Conservation (phyloP, 768 basidiomycete genomes). For the Exsudoporus frostii region DNA sequence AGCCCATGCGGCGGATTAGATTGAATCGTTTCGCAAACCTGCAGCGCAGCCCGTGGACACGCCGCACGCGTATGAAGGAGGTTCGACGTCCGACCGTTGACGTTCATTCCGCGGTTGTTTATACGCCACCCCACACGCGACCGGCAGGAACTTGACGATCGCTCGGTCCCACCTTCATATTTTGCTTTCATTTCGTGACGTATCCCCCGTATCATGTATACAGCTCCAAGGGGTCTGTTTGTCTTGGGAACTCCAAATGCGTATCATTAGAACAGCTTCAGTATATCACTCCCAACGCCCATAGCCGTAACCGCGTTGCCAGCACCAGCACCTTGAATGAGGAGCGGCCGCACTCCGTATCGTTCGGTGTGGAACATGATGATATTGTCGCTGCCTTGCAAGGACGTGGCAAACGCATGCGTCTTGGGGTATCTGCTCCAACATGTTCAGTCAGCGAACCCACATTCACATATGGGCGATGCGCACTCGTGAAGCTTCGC, state of each 20-base stretch:
- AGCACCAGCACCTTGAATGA: constrained; percentile 94
- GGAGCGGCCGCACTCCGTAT: constrained; percentile 83
- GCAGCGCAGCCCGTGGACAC: not conserved
- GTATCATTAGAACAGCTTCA: constrained; percentile 46
- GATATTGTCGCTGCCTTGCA: constrained; percentile 97
- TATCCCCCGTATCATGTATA: not conserved
- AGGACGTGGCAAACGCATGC: constrained; percentile 94
- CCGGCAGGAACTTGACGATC: constrained; percentile 2
- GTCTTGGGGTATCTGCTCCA: constrained; percentile 70
- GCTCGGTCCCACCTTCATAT: not conserved
- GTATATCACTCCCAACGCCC: constrained; percentile 89
- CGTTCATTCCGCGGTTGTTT: not conserved
- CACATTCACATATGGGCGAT: not conserved
- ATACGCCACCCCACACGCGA: constrained; percentile 2
- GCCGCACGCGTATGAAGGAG: not conserved
- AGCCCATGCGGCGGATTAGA: not conserved
- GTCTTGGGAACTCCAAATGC: not conserved
- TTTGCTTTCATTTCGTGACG: not conserved
- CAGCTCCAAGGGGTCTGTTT: not conserved
- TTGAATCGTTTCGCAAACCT: not conserved
- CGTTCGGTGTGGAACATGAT: constrained; percentile 95
- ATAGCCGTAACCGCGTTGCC: constrained; percentile 99
- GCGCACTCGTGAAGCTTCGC: constrained; percentile 87
- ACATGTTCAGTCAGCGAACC: not conserved
- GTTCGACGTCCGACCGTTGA: constrained; percentile 1